Evolutionary conservation across 2,329 filamentous ascomycete species (phyloP).

Genomic region (Fusarium udum): DNA sequence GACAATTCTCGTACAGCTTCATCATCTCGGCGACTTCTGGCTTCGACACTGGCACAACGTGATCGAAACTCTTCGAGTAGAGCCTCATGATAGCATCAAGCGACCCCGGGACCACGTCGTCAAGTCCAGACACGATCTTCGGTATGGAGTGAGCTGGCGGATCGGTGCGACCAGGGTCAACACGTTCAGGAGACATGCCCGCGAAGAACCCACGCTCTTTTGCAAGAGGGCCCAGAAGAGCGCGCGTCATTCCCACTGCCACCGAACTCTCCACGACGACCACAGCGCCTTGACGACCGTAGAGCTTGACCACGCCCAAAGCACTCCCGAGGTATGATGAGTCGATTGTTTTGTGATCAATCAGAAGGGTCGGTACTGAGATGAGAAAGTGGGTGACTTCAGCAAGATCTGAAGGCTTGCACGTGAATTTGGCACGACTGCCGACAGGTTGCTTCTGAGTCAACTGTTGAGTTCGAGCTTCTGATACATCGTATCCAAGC

Average conservation of each 20-base stretch:
- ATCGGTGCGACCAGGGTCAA: conserved; percentile 60
- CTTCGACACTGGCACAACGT: conserved; percentile 57
- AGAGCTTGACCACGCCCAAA: conserved; percentile 51
- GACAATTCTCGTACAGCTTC: conserved; percentile 68
- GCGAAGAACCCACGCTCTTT: conserved; percentile 53
- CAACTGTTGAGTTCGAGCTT: conserved; percentile 50
- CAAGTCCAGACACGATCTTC: conserved; percentile 63
- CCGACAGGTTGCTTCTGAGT: conserved; percentile 41
- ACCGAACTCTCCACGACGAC: conserved; percentile 65
- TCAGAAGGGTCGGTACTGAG: conserved; percentile 62
- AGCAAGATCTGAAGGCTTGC: conserved; percentile 49
- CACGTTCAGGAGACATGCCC: conserved; percentile 63
- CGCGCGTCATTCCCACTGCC: conserved; percentile 63
- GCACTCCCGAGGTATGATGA: conserved; percentile 58
- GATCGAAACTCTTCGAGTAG: conserved; percentile 59
- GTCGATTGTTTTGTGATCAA: conserved; percentile 58
- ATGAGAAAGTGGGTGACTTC: conserved; percentile 62
- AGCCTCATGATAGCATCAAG: conserved; percentile 55
- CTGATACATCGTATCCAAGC: conserved; percentile 60
- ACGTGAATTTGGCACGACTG: conserved; percentile 51
- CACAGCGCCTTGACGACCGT: conserved; percentile 56
- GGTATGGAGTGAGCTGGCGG: conserved; percentile 57
- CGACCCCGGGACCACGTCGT: conserved; percentile 56
- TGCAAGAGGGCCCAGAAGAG: conserved; percentile 58
- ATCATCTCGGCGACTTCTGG: conserved; percentile 68